These are phyloP conservation scores for Russula olivacea DNA, from an alignment of 768 basidiomycete genomes.

Conservation along the genomic window DNA sequence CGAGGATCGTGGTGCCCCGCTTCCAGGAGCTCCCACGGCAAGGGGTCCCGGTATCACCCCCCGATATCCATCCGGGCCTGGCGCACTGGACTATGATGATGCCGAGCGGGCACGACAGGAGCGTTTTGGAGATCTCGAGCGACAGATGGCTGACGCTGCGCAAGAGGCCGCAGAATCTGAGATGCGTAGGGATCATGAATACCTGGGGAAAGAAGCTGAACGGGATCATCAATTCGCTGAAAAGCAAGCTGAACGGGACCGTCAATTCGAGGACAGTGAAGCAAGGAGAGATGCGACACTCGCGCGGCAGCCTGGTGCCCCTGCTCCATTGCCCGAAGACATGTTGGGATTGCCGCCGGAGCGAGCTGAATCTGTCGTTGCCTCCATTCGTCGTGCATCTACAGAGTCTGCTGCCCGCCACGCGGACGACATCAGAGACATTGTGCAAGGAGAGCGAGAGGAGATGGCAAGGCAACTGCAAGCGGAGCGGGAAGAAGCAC, in stretches of 20 bases:
- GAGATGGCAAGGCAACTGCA: constrained; percentile 17
- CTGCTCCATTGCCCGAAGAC: constrained; percentile 4
- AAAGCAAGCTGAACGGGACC: constrained; percentile 52
- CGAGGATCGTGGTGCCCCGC: background rate
- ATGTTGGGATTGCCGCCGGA: constrained; percentile 27
- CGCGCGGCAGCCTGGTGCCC: constrained; percentile 17
- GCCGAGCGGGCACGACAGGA: constrained; percentile 44
- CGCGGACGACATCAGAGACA: constrained; percentile 50
- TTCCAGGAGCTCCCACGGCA: background rate
- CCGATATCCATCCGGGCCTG: constrained; percentile 27
- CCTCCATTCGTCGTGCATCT: constrained; percentile 39
- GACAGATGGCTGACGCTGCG: constrained; percentile 43
- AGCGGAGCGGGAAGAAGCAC: constrained; percentile 25
- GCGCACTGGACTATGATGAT: constrained; percentile 37
- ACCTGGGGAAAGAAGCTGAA: constrained; percentile 58
- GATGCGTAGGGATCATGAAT: constrained; percentile 56
- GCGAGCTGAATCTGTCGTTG: constrained; percentile 32
- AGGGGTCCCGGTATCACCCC: constrained; percentile 1
- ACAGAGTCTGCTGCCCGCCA: constrained; percentile 53
- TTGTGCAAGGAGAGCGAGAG: constrained; percentile 26
- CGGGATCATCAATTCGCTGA: constrained; percentile 56
- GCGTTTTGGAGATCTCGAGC: constrained; percentile 52
- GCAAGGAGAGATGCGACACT: constrained; percentile 42
- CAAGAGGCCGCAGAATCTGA: constrained; percentile 54
- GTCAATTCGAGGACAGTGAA: constrained; percentile 54